These are phyloP conservation scores for Cordyceps militaris DNA, from an alignment of 2,329 filamentous ascomycete genomes.

Conservation along the genomic window DNA sequence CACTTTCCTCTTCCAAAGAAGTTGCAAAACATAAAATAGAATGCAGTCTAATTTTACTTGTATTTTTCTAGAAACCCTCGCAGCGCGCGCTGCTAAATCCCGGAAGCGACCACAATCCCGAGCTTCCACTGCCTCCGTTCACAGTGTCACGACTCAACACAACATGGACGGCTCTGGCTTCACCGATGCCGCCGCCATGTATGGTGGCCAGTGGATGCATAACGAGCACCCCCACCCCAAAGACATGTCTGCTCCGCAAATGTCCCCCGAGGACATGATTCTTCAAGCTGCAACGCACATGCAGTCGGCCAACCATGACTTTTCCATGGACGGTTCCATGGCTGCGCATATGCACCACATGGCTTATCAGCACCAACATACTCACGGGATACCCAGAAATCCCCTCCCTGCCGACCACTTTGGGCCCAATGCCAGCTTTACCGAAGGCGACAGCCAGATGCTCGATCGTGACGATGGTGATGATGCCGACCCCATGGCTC, in stretches of 20 bases:
- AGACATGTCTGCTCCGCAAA: conserved; percentile 37
- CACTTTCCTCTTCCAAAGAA: not conserved
- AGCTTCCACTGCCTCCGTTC: conserved; percentile 50
- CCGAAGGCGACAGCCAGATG: conserved; percentile 52
- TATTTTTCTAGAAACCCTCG: conserved; percentile 23
- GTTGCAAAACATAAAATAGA: not conserved
- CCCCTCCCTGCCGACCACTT: conserved; percentile 49
- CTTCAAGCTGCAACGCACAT: conserved; percentile 51
- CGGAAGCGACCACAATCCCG: conserved; percentile 47
- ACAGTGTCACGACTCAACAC: conserved; percentile 44
- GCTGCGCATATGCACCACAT: conserved; percentile 38
- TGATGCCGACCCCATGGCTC: conserved; percentile 46
- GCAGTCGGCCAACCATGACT: conserved; percentile 44
- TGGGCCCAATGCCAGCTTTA: conserved; percentile 45
- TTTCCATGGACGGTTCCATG: conserved; percentile 41
- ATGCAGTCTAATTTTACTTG: not conserved
- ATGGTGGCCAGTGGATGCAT: conserved; percentile 43
- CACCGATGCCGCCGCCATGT: conserved; percentile 36
- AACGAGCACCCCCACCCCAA: conserved; percentile 38
- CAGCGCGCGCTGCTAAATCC: conserved; percentile 31
- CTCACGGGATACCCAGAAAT: conserved; percentile 35
- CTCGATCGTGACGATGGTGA: conserved; percentile 53
- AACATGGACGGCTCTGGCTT: conserved; percentile 43
- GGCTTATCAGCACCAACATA: conserved; percentile 35
- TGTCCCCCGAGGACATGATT: conserved; percentile 54